Percentiles rank a stretch among this genome's conserved stretches.
Evolutionary conservation across 2,329 filamentous ascomycete genomes (phyloP).

Genomic region (Juglanconis sp.): DNA sequence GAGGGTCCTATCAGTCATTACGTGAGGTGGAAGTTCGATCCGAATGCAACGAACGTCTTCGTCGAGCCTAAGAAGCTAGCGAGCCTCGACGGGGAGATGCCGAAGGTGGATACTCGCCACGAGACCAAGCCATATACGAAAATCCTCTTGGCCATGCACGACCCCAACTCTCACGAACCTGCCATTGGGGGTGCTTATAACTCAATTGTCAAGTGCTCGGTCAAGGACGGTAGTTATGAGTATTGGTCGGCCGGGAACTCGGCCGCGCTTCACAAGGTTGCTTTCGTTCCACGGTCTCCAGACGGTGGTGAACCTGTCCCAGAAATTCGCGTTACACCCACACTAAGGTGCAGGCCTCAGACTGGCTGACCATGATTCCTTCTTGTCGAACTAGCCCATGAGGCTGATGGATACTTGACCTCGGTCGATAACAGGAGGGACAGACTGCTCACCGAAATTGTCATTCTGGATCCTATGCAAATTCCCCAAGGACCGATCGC

Average conservation of each 20-base stretch:
- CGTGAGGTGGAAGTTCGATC: constrained; percentile 12
- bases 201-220: constrained; percentile 9
- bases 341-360: not conserved
- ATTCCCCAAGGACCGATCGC: constrained; percentile 6
- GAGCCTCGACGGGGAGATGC: constrained; percentile 11
- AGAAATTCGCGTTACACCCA: not conserved
- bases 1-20: constrained; percentile 7
- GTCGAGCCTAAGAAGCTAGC: constrained; percentile 7
- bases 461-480: not conserved
- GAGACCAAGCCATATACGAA: constrained; percentile 5
- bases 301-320: not conserved
- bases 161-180: constrained; percentile 9
- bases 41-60: not conserved
- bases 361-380: not conserved
- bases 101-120: constrained; percentile 1
- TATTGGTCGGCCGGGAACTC: constrained; percentile 10
- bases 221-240: constrained; percentile 5
- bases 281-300: constrained; percentile 6
- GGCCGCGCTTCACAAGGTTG: constrained; percentile 6
- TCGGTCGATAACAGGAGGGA: constrained; percentile 8
- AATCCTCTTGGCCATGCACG: constrained; percentile 11
- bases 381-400: not conserved
- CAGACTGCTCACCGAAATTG: constrained; percentile 6
- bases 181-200: constrained; percentile 8
- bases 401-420: constrained; percentile 10